Evolutionary conservation across 257 asterid genomes (phyloP), one percentile per base, ranked within the genome.

Genomic region (Ilex aquifolium): DNA sequence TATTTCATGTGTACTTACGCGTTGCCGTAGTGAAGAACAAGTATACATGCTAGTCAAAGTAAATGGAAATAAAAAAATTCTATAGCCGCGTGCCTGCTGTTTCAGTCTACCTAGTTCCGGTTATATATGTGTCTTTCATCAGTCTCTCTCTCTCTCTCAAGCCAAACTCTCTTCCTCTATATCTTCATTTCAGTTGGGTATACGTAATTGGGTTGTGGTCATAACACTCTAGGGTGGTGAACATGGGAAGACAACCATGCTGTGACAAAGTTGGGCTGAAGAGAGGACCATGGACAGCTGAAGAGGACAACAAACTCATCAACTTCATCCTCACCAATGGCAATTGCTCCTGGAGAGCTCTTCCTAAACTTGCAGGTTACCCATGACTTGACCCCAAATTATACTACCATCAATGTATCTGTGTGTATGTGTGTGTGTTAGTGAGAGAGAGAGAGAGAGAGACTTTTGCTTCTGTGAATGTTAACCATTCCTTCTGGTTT

Each of bases 271-370:
- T 88, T 17, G 98, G 98, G 61, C 80, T 91, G 60, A 91, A 91
- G 86, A 88, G 84, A 76, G 98, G 98, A 50, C 95, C 98, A 49
- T 91, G 98, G 98, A 88, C 96, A 21, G 76, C 81, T 56, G 98
- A 91, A 2, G 98, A 91, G 77, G 98, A 91, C 72, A 76, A 79
- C 75, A 91, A 86, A 39, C 91, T 91, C 71, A 81, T 86, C 72
- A 77, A 62, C 65, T 91, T 88, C 85, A 86, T 91, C 44, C 85
- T 86, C 40, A 72, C 67, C 36, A 88, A 91, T 75, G 98, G 95
- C 74, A 96, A 91, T 82, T 88, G 96, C 77, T 91, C 95, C 79
- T 91, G 98, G 98, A 82, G 98, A 66, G 88, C 96, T 77, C 84
- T 91, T 62, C 98, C 98, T 50, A 88, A 91, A 72, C 90, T 91